Conservation (phyloP, 345 rosid genomes). For the Viola odorata region DNA sequence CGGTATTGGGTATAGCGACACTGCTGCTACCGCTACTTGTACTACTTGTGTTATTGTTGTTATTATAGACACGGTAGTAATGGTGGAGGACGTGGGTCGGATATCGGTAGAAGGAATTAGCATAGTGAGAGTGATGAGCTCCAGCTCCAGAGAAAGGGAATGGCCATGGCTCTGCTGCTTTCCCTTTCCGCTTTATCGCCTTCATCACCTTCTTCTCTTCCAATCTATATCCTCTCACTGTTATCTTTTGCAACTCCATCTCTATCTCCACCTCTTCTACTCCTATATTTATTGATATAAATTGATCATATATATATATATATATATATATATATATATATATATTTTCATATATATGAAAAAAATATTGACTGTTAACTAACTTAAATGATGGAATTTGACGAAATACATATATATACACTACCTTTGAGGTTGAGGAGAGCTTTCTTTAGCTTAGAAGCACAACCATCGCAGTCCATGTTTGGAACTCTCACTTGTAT, state of each 20-base stretch:
- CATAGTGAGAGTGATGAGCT: conserved; percentile 53
- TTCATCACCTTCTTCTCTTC: conserved; percentile 33
- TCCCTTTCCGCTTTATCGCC: conserved; percentile 26
- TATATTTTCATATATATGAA: not conserved
- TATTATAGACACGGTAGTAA: conserved; percentile 36
- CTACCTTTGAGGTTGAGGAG: conserved; percentile 86
- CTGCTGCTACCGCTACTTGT: not conserved
- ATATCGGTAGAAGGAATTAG: conserved; percentile 70
- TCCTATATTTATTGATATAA: no score
- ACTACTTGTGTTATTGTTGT: not conserved
- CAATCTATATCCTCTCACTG: conserved; percentile 56
- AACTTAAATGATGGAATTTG: not conserved
- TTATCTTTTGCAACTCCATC: conserved; percentile 77
- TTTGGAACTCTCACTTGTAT: conserved; percentile 68
- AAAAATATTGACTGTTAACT: not conserved
- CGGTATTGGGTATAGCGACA: no score
- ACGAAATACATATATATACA: not conserved
- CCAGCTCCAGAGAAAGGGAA: conserved; percentile 29
- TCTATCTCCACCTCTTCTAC: conserved; percentile 85
- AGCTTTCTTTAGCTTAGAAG: conserved; percentile 78
- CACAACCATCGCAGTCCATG: conserved; percentile 88
- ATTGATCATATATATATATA: not conserved
- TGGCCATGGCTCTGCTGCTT: conserved; percentile 94
- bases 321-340: not conserved
- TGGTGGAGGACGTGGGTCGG: conserved; percentile 70